phyloP scores from a whole-genome alignment of 768 basidiomycete genomes.

The Psilocybe tampanensis region DNA sequence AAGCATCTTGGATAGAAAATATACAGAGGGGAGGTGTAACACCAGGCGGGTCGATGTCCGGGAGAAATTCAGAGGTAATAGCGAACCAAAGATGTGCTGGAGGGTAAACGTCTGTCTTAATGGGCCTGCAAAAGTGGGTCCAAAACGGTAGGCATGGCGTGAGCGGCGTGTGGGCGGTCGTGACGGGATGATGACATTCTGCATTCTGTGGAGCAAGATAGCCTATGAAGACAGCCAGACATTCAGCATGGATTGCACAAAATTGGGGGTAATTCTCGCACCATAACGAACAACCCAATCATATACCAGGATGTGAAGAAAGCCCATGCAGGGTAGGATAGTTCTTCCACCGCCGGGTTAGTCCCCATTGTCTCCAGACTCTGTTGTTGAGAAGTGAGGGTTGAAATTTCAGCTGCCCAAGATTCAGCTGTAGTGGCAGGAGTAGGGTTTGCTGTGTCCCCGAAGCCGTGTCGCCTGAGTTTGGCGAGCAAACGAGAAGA shows the following conservation, averaged over 20 bases:
- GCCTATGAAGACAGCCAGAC: conserved; percentile 44
- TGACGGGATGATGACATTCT: conserved; percentile 75
- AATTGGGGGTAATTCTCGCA: conserved; percentile 28
- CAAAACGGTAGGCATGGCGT: conserved; percentile 28
- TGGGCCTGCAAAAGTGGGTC: conserved; percentile 17
- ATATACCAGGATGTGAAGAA: conserved; percentile 79
- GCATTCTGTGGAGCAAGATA: conserved; percentile 72
- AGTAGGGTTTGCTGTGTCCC: conserved; percentile 7
- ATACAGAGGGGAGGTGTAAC: conserved; percentile 66
- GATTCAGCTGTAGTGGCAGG: conserved; percentile 15
- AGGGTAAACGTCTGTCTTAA: conserved; percentile 17
- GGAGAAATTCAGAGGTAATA: conserved; percentile 70
- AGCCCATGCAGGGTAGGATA: conserved; percentile 57
- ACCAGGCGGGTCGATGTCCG: conserved; percentile 58
- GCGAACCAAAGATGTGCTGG: conserved; percentile 31
- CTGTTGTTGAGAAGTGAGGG: background rate
- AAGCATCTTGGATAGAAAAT: conserved; percentile 58
- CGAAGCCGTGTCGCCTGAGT: conserved; percentile 8
- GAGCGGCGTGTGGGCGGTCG: conserved; percentile 33
- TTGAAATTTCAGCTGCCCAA: conserved; percentile 8
- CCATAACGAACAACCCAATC: conserved; percentile 66
- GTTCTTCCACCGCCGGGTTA: conserved; percentile 5
- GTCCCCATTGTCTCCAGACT: background rate
- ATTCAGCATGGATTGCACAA: background rate
- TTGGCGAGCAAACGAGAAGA: conserved; percentile 20